Base-by-base conservation (phyloP, 2,329 filamentous ascomycete species). In the Fusarium chuoi region DNA sequence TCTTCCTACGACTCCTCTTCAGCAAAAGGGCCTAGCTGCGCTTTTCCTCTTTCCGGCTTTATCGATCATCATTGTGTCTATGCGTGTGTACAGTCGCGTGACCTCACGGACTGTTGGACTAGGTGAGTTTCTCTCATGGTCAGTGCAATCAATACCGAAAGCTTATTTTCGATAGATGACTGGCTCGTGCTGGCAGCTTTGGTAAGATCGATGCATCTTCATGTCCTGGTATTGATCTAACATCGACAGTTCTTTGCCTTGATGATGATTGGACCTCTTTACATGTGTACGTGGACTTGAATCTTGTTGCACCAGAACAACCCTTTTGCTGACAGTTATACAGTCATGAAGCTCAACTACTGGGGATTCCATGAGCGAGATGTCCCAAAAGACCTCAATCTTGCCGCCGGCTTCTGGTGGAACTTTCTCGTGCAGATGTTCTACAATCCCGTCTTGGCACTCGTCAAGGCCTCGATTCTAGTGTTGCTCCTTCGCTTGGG, bases 391-490 rank as follows among this genome's bases (percentile, higher is more conserved):
- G 73, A 77, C 9, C 68, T 71, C 15, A 52, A 77, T 14, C 62
- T 76, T 15, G 61, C 39, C 2, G 58, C 76, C 9, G 78, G 75
- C 3, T 73, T 76, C 41, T 76, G 79, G 74, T 83, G 79, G 79
- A 82, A 82, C 75, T 85, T 83, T 42, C 72, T 82, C 17, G 81
- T 82, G 36, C 81, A 85, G 30, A 75, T 85, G 45, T 77, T 84
- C 5, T 86, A 86, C 76, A 86, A 85, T 46, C 85, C 85, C 2
- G 82, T 86, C 30, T 73, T 87, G 5, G 83, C 83, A 30, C 78
- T 86, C 17, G 83, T 86, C 62, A 86, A 86, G 69, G 80, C 81
- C 17, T 86, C 85, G 4, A 79, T 85, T 33, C 78, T 86, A 17
- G 70, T 86, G 12, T 86, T 86, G 67, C 80, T 86, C 28, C 78